Base-by-base conservation (phyloP, 2,329 filamentous ascomycete genomes). In the Exserohilum turcica region DNA sequence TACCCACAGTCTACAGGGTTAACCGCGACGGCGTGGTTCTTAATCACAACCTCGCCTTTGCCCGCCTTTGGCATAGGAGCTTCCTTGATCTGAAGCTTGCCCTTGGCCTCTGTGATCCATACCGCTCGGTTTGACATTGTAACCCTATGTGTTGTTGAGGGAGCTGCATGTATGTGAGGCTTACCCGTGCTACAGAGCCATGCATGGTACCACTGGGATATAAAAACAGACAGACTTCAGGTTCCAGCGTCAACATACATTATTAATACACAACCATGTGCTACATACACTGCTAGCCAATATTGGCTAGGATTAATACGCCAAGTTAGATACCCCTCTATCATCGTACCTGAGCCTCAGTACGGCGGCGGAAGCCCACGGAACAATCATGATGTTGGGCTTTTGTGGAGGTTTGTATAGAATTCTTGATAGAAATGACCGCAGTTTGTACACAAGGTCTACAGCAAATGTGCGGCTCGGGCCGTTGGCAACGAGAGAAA, bases 121-220 rank as follows among this genome's bases (percentile, higher is more conserved):
- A 67, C 68, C 51, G 68, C 70, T 65, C 70, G 57, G 60, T 72
- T 73, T 8, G 61, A 66, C 67, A 70, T 70, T 24, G 42, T 56
- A 16, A 15, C 16, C 18, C 16, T 3, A 9, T 0, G 16, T 48
- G 36, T 36, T 32, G 9, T n/a, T 15, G 32, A 10, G 13, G 43
- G 16, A 35, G 8, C 31, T 32, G 18, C 8, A 21, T 29, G 28
- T 32, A 19, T 21, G n/a, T 29, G n/a, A 9, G 12, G 6, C 13
- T 37, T 19, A n/a, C 6, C 6, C 13, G 28, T 13, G 12, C 16
- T 10, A 33, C 7, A 32, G 19, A 24, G 29, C 28, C 24, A 37
- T 5, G 18, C 6, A 12, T 9, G 9, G 18, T 19, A 43, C 3
- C 10, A 16, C 27, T 16, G n/a, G 10, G 2, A 19, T 18, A 8